These are phyloP conservation scores for Schizochytrium sp. DNA, from an alignment of 108 stramenopile genomes.

Conservation along the genomic window DNA sequence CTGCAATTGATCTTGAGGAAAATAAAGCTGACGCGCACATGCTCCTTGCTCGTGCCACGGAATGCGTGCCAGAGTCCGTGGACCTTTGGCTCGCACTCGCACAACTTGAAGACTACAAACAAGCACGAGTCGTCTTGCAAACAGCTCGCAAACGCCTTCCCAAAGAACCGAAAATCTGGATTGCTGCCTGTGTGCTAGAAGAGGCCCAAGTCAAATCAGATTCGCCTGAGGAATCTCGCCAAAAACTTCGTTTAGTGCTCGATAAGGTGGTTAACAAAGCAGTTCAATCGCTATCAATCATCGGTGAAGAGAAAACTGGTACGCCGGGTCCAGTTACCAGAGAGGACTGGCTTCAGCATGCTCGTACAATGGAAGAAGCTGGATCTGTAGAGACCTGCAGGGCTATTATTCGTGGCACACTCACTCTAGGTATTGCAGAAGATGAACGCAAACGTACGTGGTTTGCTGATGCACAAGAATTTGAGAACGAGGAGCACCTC, in stretches of 20 bases:
- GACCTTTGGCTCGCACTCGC: slow-evolving; percentile 98
- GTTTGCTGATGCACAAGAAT: slow-evolving; percentile 93
- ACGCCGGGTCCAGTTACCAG: slow-evolving; percentile 84
- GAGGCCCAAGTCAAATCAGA: slow-evolving; percentile 83
- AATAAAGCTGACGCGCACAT: slow-evolving; percentile 89
- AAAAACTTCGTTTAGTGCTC: slow-evolving; percentile 70
- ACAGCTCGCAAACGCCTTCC: slow-evolving; percentile 90
- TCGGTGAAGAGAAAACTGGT: slow-evolving; percentile 80
- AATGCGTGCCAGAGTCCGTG: slow-evolving; percentile 93
- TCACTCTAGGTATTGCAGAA: slow-evolving; percentile 89
- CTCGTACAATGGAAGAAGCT: slow-evolving; percentile 66
- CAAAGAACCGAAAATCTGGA: slow-evolving; percentile 91
- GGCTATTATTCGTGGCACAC: slow-evolving; percentile 87
- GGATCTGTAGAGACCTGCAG: slow-evolving; percentile 86
- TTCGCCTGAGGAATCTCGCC: slow-evolving; percentile 69
- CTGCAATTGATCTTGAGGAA: slow-evolving; percentile 94
- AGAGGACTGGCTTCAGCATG: slow-evolving; percentile 66
- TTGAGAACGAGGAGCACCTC: slow-evolving; percentile 78
- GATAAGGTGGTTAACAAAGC: slow-evolving; percentile 85
- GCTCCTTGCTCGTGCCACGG: slow-evolving; percentile 91
- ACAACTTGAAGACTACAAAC: slow-evolving; percentile 94
- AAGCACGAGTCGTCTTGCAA: slow-evolving; percentile 94
- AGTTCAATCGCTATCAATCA: slow-evolving; percentile 79
- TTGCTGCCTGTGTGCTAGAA: slow-evolving; percentile 96
- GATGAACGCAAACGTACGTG: slow-evolving; percentile 92